These are phyloP conservation scores for Colletotrichum neosansevieriae DNA, from an alignment of 2,329 filamentous ascomycete genomes.

Conservation along the genomic window DNA sequence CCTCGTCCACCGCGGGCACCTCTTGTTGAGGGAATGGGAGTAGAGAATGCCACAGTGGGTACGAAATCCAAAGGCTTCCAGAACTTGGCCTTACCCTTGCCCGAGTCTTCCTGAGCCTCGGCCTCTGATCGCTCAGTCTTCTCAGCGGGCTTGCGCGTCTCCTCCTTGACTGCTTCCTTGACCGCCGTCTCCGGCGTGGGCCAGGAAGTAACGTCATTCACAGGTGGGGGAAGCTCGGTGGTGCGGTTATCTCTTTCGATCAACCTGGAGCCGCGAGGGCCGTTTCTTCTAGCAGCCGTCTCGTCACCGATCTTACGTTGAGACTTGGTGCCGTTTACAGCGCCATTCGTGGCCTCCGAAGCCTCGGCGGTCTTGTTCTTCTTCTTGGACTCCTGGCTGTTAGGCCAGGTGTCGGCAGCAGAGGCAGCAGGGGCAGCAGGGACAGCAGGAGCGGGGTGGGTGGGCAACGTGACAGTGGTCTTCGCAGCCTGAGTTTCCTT, in stretches of 20 bases:
- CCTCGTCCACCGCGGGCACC: conserved; percentile 62
- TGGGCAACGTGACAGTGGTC: conserved; percentile 50
- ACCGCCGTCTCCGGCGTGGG: conserved; percentile 85
- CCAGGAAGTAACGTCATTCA: conserved; percentile 85
- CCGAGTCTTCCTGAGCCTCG: conserved; percentile 69
- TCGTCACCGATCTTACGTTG: conserved; percentile 59
- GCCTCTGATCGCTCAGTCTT: conserved; percentile 71
- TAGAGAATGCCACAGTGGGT: conserved; percentile 88
- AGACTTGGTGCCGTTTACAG: conserved; percentile 55
- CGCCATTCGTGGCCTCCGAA: conserved; percentile 41
- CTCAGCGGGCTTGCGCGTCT: conserved; percentile 77
- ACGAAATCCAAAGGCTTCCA: conserved; percentile 89
- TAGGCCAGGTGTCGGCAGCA: conserved; percentile 24
- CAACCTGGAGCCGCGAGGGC: conserved; percentile 58
- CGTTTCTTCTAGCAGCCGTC: conserved; percentile 54
- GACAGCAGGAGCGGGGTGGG: conserved; percentile 41
- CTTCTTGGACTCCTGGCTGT: conserved; percentile 65
- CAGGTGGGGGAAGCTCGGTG: conserved; percentile 66
- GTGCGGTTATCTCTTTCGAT: conserved; percentile 52
- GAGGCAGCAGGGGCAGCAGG: conserved; percentile 42
- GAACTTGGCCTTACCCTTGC: conserved; percentile 74
- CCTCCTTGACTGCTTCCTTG: conserved; percentile 75
- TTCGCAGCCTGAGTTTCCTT: conserved; percentile 74
- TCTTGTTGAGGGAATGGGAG: conserved; percentile 73
- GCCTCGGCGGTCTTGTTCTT: conserved; percentile 44